Evolutionary conservation across 352 stramenopile species (phyloP).

Genomic region (Phytophthora pseudosyringae): DNA sequence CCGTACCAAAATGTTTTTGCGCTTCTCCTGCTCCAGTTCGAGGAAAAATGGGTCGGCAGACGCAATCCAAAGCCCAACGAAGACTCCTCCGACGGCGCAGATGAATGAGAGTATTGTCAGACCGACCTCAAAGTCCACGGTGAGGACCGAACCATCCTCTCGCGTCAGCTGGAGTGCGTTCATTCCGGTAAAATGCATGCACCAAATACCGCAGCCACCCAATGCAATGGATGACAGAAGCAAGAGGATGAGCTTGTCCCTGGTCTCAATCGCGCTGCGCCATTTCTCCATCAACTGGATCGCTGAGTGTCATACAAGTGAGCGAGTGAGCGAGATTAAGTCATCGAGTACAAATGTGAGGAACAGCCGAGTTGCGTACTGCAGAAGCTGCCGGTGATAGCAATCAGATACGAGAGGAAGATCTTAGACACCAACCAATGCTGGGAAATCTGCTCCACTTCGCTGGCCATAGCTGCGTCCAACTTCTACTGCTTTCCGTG

Average conservation of each 20-base stretch:
- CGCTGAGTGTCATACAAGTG: conserved; percentile 26
- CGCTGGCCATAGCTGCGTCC: conserved; percentile 14
- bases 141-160: conserved; percentile 42
- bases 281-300: conserved; percentile 82
- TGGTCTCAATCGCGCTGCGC: conserved; percentile 44
- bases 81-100: conserved; percentile 58
- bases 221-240: conserved; percentile 46
- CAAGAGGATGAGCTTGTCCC: conserved; percentile 51
- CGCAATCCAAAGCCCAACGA: conserved; percentile 58
- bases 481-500: neutral
- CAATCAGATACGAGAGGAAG: conserved; percentile 59
- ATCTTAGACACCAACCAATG: conserved; percentile 53
- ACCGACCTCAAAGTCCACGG: conserved; percentile 61
- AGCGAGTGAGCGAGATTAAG: neutral
- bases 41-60: conserved; percentile 72
- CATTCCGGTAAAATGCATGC: conserved; percentile 83
- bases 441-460: conserved; percentile 33
- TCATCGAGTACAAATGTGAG: neutral
- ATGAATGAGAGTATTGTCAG: conserved; percentile 65
- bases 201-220: conserved; percentile 73
- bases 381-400: conserved; percentile 64
- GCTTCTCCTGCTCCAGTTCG: conserved; percentile 57
- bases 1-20: conserved; percentile 49
- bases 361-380: conserved; percentile 29
- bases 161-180: conserved; percentile 47